Evolutionary conservation across 163 green algal species (phyloP), one percentile per base, ranked within the genome.

Genomic region (Scenedesmus sp.): DNA sequence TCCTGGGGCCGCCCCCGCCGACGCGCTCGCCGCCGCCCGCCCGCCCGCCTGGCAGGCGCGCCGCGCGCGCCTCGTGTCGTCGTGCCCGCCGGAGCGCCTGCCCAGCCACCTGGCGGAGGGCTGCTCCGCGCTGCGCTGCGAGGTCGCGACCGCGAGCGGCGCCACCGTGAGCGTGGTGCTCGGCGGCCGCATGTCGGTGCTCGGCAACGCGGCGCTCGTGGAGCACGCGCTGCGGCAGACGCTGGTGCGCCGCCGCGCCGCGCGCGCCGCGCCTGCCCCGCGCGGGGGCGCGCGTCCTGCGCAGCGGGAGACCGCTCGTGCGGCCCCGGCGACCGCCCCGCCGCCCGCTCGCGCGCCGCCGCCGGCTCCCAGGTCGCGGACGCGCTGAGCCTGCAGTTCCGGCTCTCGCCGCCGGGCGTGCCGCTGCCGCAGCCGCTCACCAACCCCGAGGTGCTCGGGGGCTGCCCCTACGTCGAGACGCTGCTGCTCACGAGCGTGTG

Each of bases 211-310:
- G 4, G 53, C 33, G 24, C 50, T 95, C 45, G 85, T 96, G 70
- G 76, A 93, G 84, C 83, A 95, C 56, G 91, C 88, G 3, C 81
- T 96, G 69, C 84, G 92, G 50, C 89, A 94, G 70, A 92, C 90
- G 14, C 81, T 96, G 31, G 87, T 92, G 54, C 50, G 57, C 22
- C 4, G 18, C 6, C 11, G 7, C 6, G 39, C 39, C 6, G 39
- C 39, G 39, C 6, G 39, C 6, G 39, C 39, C 7, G 39, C 39
- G 39, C 7, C 39, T n/a, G n/a, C n/a, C n/a, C n/a, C n/a, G n/a
- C n/a, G n/a, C n/a, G n/a, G n/a, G n/a, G n/a, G n/a, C n/a, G n/a
- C n/a, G n/a, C n/a, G n/a, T n/a, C n/a, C n/a, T n/a, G n/a, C n/a
- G n/a, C n/a, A n/a, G n/a, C n/a, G n/a, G n/a, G n/a, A n/a, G n/a